Conservation (phyloP, 495 filamentous ascomycete species). For the Melanomma pulvis-pyrius region DNA sequence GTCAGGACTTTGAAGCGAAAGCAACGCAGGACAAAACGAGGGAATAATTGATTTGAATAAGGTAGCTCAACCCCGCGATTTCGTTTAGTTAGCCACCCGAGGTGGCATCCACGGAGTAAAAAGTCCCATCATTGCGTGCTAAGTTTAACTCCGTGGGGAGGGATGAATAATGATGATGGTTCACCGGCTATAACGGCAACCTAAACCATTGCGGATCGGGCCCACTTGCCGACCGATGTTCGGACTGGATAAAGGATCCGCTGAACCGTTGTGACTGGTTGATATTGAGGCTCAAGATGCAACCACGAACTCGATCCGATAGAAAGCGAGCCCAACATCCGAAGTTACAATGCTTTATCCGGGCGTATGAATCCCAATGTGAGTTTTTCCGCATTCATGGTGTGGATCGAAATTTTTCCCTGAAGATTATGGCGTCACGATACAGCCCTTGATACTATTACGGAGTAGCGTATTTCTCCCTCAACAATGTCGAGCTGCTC, state of each 20-base stretch:
- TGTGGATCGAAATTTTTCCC: too few relatives aligned
- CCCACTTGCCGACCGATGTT: background rate
- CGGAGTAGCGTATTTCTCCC: too few relatives aligned
- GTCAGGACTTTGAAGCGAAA: background rate
- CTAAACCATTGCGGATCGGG: too few relatives aligned
- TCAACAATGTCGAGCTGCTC: too few relatives aligned
- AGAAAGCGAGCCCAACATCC: too few relatives aligned
- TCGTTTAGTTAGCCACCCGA: background rate
- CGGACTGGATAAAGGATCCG: background rate
- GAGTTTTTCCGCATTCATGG: too few relatives aligned
- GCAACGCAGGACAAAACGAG: background rate
- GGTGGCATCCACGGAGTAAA: background rate
- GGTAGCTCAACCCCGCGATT: background rate
- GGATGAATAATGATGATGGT: background rate
- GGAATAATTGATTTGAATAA: background rate
- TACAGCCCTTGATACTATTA: too few relatives aligned
- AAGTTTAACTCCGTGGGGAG: conserved; percentile 1
- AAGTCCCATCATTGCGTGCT: conserved; percentile 5
- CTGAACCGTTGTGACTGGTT: too few relatives aligned
- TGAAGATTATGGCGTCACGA: too few relatives aligned
- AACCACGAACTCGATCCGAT: background rate
- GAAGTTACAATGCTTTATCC: too few relatives aligned
- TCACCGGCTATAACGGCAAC: conserved; percentile 3
- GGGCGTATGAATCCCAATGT: too few relatives aligned
- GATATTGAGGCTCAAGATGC: background rate